Evolutionary conservation across 1,139 yeast genomes (phyloP).

Genomic region (Taphrina communis): DNA sequence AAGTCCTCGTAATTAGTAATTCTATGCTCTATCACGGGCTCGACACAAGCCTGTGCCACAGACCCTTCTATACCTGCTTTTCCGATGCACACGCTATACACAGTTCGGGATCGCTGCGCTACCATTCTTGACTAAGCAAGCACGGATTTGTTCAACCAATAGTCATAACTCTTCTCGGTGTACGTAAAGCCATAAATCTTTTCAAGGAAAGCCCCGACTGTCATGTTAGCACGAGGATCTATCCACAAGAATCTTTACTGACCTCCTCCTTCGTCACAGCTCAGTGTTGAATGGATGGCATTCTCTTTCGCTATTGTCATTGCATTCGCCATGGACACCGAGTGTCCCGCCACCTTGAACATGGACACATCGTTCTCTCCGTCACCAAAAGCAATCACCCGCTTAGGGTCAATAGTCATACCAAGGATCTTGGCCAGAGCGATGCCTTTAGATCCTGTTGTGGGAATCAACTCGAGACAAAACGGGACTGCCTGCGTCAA

Average conservation of each 20-base stretch:
- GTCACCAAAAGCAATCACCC: conserved; percentile 42
- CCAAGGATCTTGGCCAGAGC: conserved; percentile 40
- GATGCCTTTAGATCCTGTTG: conserved; percentile 41
- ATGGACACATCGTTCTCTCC: conserved; percentile 43
- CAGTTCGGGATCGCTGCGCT: background rate
- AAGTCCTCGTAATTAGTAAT: no score
- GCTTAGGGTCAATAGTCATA: conserved; percentile 17
- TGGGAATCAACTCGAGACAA: conserved; percentile 42
- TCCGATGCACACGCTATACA: no score
- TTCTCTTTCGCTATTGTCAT: conserved; percentile 40
- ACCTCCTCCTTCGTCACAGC: conserved; percentile 42
- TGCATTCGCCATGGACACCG: conserved; percentile 42
- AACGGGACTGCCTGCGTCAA: conserved; percentile 41
- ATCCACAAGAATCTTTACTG: background rate
- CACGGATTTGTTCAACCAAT: conserved; percentile 25
- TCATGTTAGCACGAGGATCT: background rate
- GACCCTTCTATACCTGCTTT: no score
- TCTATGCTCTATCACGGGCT: no score
- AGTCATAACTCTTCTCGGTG: conserved; percentile 30
- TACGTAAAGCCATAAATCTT: conserved; percentile 28
- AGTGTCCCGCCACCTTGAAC: conserved; percentile 42
- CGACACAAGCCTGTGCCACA: no score
- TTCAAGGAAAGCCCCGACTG: conserved; percentile 31
- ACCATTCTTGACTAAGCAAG: background rate
- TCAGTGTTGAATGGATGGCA: conserved; percentile 28